Evolutionary conservation across 352 stramenopile genomes (phyloP), one percentile per base, ranked within the genome.

Genomic region (Saprolegnia diclina): DNA sequence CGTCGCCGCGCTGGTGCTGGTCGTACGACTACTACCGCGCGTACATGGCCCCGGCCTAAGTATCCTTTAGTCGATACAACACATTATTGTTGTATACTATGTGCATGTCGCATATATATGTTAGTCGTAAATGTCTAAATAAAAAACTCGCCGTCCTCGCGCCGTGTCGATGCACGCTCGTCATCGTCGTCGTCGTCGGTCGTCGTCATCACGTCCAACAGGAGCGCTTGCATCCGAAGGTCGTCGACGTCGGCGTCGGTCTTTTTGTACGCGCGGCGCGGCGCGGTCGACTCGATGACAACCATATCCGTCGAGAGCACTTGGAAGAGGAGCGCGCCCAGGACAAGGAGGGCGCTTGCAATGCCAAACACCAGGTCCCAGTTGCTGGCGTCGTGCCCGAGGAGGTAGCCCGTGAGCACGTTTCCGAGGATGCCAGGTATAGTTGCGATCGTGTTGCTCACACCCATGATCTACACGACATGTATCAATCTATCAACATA

Each of bases 351-450:
- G n/a, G 79, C 65, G 18, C 82, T 78, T 45, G 85, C 85, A 45
- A 95, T 92, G 22, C 73, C 80, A 73, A 95, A 95, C 29, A 95
- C 87, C 29, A 94, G 72, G 63, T 95, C 78, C 87, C 87, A 95
- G 16, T 69, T 69, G 22, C 76, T 75, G 0, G 82, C 82, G 6
- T 80, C 88, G 21, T 77, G 74, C 24, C 80, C 76, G 4, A 95
- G 76, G 71, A 95, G 92, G 50, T 80, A 82, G 42, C 87, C 87
- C 19, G 87, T 95, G 71, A 93, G 77, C 18, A 95, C 72, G 71
- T 95, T 95, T 16, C 87, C 87, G 50, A 95, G 65, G 57, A 95
- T 92, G 19, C 87, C 87, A 4, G 87, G 85, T 38, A 95, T 82
- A 0, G 87, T 95, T 42, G 80, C 85, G 56, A 95, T 85, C 35